These are phyloP conservation scores for Russula dissimulans DNA, from an alignment of 768 basidiomycete genomes.

Conservation along the genomic window DNA sequence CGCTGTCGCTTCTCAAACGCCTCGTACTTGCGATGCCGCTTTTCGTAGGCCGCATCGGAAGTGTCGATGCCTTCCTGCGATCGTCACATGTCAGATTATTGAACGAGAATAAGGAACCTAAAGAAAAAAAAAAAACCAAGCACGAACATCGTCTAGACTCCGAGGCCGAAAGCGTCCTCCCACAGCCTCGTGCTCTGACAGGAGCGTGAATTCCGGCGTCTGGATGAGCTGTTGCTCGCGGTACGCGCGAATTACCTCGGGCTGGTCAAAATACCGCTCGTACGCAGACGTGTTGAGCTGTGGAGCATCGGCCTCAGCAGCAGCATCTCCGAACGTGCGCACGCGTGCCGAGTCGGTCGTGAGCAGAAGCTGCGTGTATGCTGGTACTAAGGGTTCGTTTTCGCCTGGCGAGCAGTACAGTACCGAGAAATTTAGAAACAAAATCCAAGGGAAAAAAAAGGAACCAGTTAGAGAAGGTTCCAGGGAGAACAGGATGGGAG, in stretches of 20 bases:
- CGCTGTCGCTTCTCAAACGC: constrained; percentile 78
- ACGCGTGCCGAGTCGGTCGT: constrained; percentile 59
- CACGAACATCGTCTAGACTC: constrained; percentile 59
- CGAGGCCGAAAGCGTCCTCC: constrained; percentile 66
- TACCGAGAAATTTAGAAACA: too few relatives aligned
- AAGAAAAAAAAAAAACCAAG: constrained; percentile 7
- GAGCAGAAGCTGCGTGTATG: constrained; percentile 54
- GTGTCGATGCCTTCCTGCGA: constrained; percentile 52
- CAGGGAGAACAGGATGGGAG: neutral
- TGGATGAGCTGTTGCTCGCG: constrained; percentile 64
- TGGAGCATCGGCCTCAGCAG: constrained; percentile 29
- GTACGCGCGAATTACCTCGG: constrained; percentile 65
- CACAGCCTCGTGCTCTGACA: constrained; percentile 43
- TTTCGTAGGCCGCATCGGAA: constrained; percentile 73
- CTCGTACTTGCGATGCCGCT: constrained; percentile 80
- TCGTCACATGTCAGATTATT: constrained; percentile 1
- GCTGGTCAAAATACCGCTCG: constrained; percentile 68
- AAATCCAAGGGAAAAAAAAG: neutral
- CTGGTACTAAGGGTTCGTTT: constrained; percentile 61
- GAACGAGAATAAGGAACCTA: too few relatives aligned
- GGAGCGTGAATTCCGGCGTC: constrained; percentile 57
- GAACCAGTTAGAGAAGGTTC: neutral
- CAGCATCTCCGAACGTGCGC: constrained; percentile 30
- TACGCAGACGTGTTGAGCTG: constrained; percentile 51
- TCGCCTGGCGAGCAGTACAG: constrained; percentile 44